Evolutionary conservation across 345 rosid species (phyloP).

Genomic region (Dipteronia dyeriana): DNA sequence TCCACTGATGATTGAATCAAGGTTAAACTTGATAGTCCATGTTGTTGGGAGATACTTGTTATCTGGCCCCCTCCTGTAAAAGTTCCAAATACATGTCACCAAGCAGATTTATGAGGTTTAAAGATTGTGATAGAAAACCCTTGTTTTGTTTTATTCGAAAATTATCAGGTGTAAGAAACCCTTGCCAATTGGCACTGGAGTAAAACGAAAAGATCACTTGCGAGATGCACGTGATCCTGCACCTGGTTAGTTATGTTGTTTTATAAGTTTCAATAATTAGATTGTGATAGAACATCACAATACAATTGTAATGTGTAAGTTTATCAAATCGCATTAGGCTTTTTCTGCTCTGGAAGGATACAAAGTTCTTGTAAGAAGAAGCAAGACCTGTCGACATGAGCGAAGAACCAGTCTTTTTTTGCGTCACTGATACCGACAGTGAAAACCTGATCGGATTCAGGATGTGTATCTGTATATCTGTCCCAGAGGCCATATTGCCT

Average conservation of each 20-base stretch:
- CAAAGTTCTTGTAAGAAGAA: background rate
- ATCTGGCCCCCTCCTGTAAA: slow-evolving; percentile 32
- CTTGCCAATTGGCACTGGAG: too few relatives aligned
- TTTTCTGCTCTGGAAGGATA: background rate
- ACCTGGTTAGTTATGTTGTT: too few relatives aligned
- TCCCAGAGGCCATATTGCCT: slow-evolving; percentile 50
- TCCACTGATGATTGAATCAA: slow-evolving; percentile 30
- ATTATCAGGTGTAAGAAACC: too few relatives aligned
- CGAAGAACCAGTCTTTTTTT: slow-evolving; percentile 43
- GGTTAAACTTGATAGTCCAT: slow-evolving; percentile 37
- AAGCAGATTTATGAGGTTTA: too few relatives aligned
- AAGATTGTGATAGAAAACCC: too few relatives aligned
- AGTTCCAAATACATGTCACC: too few relatives aligned
- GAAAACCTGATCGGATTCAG: slow-evolving; percentile 35
- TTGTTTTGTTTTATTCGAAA: too few relatives aligned
- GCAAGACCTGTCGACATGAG: slow-evolving; percentile 38
- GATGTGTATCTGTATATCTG: slow-evolving; percentile 37
- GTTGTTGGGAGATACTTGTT: slow-evolving; percentile 31
- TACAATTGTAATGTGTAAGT: too few relatives aligned
- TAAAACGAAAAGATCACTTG: too few relatives aligned
- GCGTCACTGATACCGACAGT: slow-evolving; percentile 34
- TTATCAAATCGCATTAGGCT: too few relatives aligned
- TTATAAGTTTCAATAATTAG: background rate
- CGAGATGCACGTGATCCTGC: too few relatives aligned
- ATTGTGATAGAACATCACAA: too few relatives aligned